Evolutionary conservation across 2,329 filamentous ascomycete species (phyloP).

Genomic region (Cladobotryum mycophilum): DNA sequence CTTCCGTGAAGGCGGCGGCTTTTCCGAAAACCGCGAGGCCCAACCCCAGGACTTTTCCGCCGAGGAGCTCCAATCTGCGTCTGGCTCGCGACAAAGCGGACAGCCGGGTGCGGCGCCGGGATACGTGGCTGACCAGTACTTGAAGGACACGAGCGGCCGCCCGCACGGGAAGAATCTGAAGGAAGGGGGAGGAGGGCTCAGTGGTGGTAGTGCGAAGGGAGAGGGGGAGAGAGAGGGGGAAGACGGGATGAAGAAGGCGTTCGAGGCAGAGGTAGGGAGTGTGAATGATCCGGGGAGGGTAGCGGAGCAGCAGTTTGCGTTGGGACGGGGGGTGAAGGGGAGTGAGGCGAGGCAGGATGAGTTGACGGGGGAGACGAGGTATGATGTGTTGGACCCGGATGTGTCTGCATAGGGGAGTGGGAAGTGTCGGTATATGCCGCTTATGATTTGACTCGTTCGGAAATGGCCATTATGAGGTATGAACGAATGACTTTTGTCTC

Average conservation of each 20-base stretch:
- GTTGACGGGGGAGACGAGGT: conserved; percentile 22
- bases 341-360: conserved; percentile 22
- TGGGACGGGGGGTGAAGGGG: conserved; percentile 16
- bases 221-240: background rate
- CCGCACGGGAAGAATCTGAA: conserved; percentile 40
- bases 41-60: conserved; percentile 13
- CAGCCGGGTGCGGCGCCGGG: conserved; percentile 27
- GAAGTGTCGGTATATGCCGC: too few relatives aligned
- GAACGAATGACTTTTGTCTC: too few relatives aligned
- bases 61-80: conserved; percentile 12
- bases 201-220: conserved; percentile 18
- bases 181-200: conserved; percentile 30
- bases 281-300: conserved; percentile 41
- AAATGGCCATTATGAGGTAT: too few relatives aligned
- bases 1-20: conserved; percentile 50
- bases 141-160: conserved; percentile 26
- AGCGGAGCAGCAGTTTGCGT: conserved; percentile 38
- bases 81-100: conserved; percentile 32
- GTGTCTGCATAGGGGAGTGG: conserved; percentile 18
- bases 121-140: conserved; percentile 31
- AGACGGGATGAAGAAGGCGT: conserved; percentile 33
- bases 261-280: conserved; percentile 39
- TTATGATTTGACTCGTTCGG: too few relatives aligned
- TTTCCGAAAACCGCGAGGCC: conserved; percentile 52
- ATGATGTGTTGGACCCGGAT: conserved; percentile 25